phyloP scores from a whole-genome alignment of 306 rosid genomes.

The Neltuma alba region DNA sequence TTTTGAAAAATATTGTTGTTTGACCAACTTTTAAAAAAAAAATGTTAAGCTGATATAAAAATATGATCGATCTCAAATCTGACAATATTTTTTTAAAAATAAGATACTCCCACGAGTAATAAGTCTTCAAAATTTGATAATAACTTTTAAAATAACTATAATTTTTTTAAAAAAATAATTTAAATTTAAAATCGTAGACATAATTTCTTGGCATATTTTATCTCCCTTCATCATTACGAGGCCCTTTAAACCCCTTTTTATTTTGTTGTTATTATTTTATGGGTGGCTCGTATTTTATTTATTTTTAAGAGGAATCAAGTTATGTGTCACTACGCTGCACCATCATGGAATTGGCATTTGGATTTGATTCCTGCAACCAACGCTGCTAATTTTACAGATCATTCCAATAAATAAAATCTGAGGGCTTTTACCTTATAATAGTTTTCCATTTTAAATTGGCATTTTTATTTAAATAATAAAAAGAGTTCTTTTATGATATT shows the following conservation, averaged over 20 bases:
- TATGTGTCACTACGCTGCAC: background rate
- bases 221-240: background rate
- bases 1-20: background rate
- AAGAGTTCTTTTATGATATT: background rate
- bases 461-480: background rate
- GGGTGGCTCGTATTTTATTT: background rate
- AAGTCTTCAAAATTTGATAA: background rate
- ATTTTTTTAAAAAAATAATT: background rate
- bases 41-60: background rate
- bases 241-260: background rate
- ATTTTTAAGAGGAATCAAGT: slow-evolving; percentile 3
- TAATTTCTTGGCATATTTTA: background rate
- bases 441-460: background rate
- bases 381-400: slow-evolving; percentile 1
- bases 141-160: background rate
- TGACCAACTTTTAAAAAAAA: too few relatives aligned
- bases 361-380: slow-evolving; percentile 14
- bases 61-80: background rate
- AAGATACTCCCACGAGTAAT: too few relatives aligned
- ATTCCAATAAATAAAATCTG: background rate
- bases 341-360: slow-evolving; percentile 21
- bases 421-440: background rate
- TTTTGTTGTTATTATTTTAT: background rate
- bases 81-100: background rate
- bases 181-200: background rate